Conservation (phyloP, 257 asterid genomes). For the Gardenia jasminoides region DNA sequence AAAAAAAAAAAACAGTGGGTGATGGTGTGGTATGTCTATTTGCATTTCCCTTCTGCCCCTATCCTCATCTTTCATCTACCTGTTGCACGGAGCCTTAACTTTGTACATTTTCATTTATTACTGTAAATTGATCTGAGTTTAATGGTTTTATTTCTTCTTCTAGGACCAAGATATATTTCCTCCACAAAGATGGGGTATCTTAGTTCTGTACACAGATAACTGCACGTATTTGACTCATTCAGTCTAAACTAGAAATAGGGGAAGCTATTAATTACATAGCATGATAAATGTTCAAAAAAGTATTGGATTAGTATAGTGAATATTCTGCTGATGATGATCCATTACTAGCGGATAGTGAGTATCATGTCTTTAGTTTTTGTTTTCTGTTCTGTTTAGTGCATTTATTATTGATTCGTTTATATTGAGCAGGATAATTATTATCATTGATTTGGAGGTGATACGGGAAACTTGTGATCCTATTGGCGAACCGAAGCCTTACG, state of each 20-base stretch:
- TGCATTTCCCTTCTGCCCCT: neutral
- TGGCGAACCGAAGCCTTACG: slow-evolving; percentile 61
- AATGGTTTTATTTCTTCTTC: too few relatives aligned
- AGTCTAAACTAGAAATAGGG: too few relatives aligned
- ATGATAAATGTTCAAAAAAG: neutral
- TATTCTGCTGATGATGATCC: neutral
- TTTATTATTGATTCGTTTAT: slow-evolving; percentile 10
- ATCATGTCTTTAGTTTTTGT: slow-evolving; percentile 1
- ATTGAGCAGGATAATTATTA: slow-evolving; percentile 76
- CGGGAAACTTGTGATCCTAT: slow-evolving; percentile 57
- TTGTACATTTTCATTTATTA: neutral
- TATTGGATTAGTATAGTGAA: neutral
- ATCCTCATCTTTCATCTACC: neutral
- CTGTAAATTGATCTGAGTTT: neutral
- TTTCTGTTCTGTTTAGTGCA: slow-evolving; percentile 6
- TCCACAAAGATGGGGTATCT: neutral
- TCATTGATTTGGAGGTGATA: slow-evolving; percentile 63
- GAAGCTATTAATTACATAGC: neutral
- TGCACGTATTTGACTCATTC: neutral
- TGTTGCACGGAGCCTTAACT: neutral
- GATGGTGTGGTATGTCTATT: neutral
- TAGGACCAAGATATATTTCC: too few relatives aligned
- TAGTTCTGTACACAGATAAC: neutral
- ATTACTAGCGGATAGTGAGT: neutral
- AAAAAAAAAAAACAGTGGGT: too few relatives aligned